These are phyloP conservation scores for Blastomyces percursus DNA, from an alignment of 2,329 filamentous ascomycete species.

Conservation along the genomic window DNA sequence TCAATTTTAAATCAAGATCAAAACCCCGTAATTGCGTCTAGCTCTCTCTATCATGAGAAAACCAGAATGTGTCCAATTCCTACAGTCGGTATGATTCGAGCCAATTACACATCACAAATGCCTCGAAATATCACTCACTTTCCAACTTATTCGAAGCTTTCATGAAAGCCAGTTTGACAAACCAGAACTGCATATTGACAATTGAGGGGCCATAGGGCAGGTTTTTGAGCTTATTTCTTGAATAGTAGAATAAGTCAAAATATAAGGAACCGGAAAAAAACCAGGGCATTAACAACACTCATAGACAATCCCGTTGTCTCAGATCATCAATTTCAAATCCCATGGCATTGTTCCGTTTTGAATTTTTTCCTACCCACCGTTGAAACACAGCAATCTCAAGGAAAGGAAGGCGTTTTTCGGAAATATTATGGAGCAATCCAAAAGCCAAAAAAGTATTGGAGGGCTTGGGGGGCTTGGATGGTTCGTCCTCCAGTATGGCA, in stretches of 20 bases:
- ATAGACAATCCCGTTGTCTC: background rate
- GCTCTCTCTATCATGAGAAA: background rate
- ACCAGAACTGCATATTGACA: background rate
- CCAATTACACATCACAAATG: background rate
- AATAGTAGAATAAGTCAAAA: background rate
- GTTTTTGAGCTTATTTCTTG: background rate
- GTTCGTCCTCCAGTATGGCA: too few relatives aligned
- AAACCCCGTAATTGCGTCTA: background rate
- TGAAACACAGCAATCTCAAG: conserved; percentile 1
- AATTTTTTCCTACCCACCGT: background rate
- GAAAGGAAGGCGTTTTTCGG: too few relatives aligned
- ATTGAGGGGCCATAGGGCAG: background rate
- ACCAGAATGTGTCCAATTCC: background rate
- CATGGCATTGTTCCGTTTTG: background rate
- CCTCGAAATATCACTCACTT: background rate
- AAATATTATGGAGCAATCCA: background rate
- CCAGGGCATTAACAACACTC: background rate
- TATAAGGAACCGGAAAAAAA: background rate
- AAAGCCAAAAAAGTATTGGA: too few relatives aligned
- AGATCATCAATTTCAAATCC: background rate
- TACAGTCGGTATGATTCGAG: background rate
- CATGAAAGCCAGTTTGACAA: background rate
- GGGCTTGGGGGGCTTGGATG: too few relatives aligned
- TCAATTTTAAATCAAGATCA: background rate
- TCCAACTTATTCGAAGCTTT: background rate